Base-by-base conservation (phyloP, 2,329 filamentous ascomycete genomes). In the Fusarium musae region DNA sequence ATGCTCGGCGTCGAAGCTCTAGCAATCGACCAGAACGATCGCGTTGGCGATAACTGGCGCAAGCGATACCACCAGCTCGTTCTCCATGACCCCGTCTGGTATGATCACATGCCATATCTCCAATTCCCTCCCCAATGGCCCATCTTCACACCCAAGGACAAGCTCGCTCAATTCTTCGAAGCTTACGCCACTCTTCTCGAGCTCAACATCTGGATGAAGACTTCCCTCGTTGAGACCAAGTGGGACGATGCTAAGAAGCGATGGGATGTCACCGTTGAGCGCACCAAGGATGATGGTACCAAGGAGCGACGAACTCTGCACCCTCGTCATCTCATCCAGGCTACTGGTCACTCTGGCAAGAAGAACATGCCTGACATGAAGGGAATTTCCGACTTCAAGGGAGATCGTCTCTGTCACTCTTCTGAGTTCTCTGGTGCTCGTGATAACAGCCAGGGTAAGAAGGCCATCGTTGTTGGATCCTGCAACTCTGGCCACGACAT, bases 401-500 rank as follows among this genome's bases (percentile, higher is more conserved):
- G 92, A 0, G 83, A 85, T 46, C 80, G 89, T 7, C 81, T 93
- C 12, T 89, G 88, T 69, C 92, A 93, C 67, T 91, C 90, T 1
- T 88, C 89, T 1, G 85, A 89, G 5, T 91, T 91, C 70, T 80
- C 83, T 0, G 90, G 89, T 2, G 88, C 89, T 0, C 79, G 80
- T 6, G 78, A 84, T 1, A 78, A 84, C 5, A 80, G 83, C 19
- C 79, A 84, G 23, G 87, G 87, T 3, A 91, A 90, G 78, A 91
- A 88, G 68, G 91, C 89, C 0, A 82, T 93, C 3, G 87, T 94
- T 0, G 85, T 93, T 0, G 92, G 92, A 3, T 90, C 88, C 3
- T 92, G 91, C 79, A 93, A 93, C 79, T 92, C 90, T 0, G 90
- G 85, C 10, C 90, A 92, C 74, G 92, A 93, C 70, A 93, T 93